phyloP scores from a whole-genome alignment of 352 stramenopile species.

The Phytophthora megakarya region DNA sequence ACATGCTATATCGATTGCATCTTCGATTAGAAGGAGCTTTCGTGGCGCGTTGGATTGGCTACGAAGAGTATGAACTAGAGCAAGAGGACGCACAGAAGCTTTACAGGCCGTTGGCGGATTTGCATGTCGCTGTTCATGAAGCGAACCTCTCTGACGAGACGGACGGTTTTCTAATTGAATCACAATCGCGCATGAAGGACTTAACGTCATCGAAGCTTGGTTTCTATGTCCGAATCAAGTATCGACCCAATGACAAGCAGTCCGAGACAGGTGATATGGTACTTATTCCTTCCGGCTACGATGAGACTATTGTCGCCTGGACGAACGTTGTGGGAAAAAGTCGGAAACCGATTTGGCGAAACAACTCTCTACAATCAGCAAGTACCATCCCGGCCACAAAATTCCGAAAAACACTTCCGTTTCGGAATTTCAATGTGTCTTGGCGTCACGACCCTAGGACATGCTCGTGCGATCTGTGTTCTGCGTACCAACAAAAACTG shows the following conservation, averaged over 20 bases:
- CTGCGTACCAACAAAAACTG: constrained; percentile 29
- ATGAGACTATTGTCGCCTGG: constrained; percentile 72
- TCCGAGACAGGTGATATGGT: constrained; percentile 53
- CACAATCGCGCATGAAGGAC: constrained; percentile 67
- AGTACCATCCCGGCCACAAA: constrained; percentile 43
- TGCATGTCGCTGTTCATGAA: constrained; percentile 79
- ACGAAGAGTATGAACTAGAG: constrained; percentile 74
- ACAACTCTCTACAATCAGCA: constrained; percentile 32
- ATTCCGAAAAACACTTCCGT: constrained; percentile 64
- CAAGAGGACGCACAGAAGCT: constrained; percentile 77
- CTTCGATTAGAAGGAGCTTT: constrained; percentile 69
- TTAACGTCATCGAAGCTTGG: constrained; percentile 61
- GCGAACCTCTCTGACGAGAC: constrained; percentile 57
- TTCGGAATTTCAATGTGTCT: constrained; percentile 81
- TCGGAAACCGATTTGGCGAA: constrained; percentile 52
- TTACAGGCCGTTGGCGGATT: constrained; percentile 70
- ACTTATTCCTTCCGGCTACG: constrained; percentile 69
- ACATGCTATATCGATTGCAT: constrained; percentile 82
- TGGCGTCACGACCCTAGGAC: constrained; percentile 62
- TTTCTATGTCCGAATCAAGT: constrained; percentile 80
- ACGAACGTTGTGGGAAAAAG: constrained; percentile 75
- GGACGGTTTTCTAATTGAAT: constrained; percentile 61
- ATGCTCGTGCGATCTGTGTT: constrained; percentile 64
- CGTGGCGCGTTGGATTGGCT: constrained; percentile 76
- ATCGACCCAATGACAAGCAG: constrained; percentile 78